phyloP scores from a whole-genome alignment of 441 rosid genomes.

The Gossypium schwendimanii region DNA sequence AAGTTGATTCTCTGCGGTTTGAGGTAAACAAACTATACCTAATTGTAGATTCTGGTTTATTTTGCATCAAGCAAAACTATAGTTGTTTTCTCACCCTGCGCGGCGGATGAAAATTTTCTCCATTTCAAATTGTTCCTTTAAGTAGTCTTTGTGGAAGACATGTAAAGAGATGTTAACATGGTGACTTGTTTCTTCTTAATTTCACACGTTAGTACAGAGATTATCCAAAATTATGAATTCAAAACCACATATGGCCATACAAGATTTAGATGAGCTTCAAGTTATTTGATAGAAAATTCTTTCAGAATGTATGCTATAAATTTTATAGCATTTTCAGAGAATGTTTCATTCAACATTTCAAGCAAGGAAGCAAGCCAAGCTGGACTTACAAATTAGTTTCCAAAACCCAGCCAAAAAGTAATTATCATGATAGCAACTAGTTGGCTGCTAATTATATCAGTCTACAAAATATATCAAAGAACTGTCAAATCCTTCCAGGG shows the following conservation, averaged over 20 bases:
- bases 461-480: not conserved
- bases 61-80: not conserved
- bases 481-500: not conserved
- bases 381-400: not conserved
- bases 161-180: not conserved
- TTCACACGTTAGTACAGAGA: not conserved
- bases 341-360: not conserved
- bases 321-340: not conserved
- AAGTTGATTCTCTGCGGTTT: slow-evolving; percentile 54
- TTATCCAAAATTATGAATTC: not conserved
- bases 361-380: not conserved
- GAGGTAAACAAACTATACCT: slow-evolving; percentile 49
- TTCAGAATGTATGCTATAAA: not conserved
- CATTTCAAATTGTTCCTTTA: not conserved
- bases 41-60: not conserved
- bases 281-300: not conserved
- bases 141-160: not conserved
- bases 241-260: not conserved
- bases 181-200: not conserved
- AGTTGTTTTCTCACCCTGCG: not conserved
- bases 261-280: slow-evolving; percentile 1
- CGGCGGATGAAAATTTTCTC: not conserved
- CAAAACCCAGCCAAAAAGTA: not conserved
- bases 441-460: not conserved
- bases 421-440: not conserved